Percentiles rank a stretch among this genome's conserved stretches.
phyloP scores from a whole-genome alignment of 768 basidiomycete species.

The Hortiboletus flavorubellus region DNA sequence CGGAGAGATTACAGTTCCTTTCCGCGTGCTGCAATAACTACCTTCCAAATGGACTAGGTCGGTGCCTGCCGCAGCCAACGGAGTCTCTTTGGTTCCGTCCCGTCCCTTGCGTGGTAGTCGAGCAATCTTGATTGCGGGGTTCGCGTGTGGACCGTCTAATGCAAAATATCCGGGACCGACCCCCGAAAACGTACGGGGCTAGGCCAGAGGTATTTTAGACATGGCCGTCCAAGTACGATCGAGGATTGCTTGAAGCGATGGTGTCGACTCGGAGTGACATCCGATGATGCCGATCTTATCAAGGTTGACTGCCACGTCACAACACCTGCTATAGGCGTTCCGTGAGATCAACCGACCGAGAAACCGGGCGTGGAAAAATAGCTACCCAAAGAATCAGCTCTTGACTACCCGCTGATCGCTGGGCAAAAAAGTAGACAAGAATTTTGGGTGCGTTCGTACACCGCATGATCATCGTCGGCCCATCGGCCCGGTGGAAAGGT shows the following conservation, averaged over 20 bases:
- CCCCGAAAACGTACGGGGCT: not conserved
- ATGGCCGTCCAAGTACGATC: not conserved
- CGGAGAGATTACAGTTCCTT: not conserved
- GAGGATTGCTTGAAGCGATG: not conserved
- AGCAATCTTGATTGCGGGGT: slow-evolving; percentile 3
- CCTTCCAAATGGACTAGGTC: slow-evolving; percentile 7
- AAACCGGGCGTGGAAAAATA: not conserved
- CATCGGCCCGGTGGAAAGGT: not conserved
- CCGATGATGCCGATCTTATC: not conserved
- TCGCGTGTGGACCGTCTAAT: not conserved
- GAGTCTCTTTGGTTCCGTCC: not conserved
- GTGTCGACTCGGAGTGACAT: not conserved
- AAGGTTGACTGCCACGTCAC: slow-evolving; percentile 14
- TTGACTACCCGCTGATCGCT: not conserved
- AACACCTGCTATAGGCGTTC: not conserved
- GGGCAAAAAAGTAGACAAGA: not conserved
- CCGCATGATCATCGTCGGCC: not conserved
- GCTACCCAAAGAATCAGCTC: not conserved
- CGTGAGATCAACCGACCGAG: not conserved
- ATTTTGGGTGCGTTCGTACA: not conserved
- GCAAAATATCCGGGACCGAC: slow-evolving; percentile 7
- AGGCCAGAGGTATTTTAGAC: not conserved
- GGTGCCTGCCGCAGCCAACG: not conserved
- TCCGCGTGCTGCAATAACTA: not conserved
- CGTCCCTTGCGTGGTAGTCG: not conserved